Conservation (phyloP, 2,329 filamentous ascomycete genomes). For the Botrytis cinerea region DNA sequence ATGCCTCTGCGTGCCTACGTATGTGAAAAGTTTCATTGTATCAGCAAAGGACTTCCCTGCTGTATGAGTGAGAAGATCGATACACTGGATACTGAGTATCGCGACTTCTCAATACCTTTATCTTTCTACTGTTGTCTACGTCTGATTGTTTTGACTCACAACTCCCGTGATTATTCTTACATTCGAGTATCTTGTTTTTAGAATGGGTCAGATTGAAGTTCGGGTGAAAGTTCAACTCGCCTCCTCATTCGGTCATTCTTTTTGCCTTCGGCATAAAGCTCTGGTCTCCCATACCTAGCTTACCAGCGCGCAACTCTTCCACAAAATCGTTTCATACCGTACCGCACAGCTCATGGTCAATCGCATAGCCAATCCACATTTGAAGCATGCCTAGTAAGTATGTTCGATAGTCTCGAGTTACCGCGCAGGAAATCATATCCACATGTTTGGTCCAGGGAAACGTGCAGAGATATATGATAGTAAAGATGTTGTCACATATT, state of each 20-base stretch:
- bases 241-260: background rate
- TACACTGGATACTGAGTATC: background rate
- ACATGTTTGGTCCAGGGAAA: background rate
- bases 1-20: background rate
- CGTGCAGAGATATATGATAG: background rate
- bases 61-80: background rate
- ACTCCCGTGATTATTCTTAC: background rate
- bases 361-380: background rate
- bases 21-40: background rate
- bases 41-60: background rate
- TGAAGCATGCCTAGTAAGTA: background rate
- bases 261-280: background rate
- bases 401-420: background rate
- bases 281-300: background rate
- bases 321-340: background rate
- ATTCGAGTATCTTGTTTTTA: background rate
- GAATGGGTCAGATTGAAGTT: background rate
- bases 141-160: background rate
- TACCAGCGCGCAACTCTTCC: background rate
- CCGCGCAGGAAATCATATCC: too few species aligned
- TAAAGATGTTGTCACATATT: background rate
- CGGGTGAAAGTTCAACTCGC: background rate
- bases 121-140: background rate
- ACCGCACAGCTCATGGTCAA: background rate
- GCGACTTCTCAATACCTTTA: background rate